These are phyloP conservation scores for Euphorbia schlechtendalii DNA, from an alignment of 441 rosid genomes.

Conservation along the genomic window DNA sequence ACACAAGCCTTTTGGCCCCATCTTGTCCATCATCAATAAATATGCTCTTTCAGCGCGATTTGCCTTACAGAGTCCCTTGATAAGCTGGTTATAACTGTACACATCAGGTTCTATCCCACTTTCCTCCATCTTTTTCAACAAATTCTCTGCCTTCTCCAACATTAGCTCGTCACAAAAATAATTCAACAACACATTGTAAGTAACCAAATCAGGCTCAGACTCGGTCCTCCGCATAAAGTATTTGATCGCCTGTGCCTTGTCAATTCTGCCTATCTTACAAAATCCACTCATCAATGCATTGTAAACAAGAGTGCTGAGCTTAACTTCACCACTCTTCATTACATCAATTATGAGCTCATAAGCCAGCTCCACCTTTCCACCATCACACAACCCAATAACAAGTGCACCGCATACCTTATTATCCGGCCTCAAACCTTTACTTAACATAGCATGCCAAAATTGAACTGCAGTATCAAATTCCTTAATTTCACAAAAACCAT, in stretches of 20 bases:
- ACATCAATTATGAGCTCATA: constrained; percentile 70
- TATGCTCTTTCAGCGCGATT: constrained; percentile 46
- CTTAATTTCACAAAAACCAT: constrained; percentile 53
- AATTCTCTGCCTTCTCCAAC: constrained; percentile 62
- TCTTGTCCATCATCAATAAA: constrained; percentile 46
- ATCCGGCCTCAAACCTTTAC: constrained; percentile 57
- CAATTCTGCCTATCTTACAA: constrained; percentile 62
- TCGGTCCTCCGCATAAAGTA: constrained; percentile 67
- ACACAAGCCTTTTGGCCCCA: constrained; percentile 61
- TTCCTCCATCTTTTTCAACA: constrained; percentile 61
- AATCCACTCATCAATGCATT: constrained; percentile 77
- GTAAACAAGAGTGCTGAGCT: constrained; percentile 53
- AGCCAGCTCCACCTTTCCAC: constrained; percentile 76
- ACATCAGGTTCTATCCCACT: constrained; percentile 66
- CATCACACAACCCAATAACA: constrained; percentile 62
- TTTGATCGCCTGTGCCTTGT: constrained; percentile 61
- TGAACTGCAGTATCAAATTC: constrained; percentile 45
- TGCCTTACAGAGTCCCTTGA: constrained; percentile 70
- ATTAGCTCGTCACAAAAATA: constrained; percentile 52
- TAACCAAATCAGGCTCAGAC: constrained; percentile 66
- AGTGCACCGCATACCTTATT: constrained; percentile 50
- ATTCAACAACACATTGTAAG: constrained; percentile 71
- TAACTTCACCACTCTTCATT: constrained; percentile 43
- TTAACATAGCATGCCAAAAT: constrained; percentile 65
- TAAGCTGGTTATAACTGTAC: constrained; percentile 73